phyloP scores from a whole-genome alignment of 257 asterid species.

The Lithospermum erythrorhizon region DNA sequence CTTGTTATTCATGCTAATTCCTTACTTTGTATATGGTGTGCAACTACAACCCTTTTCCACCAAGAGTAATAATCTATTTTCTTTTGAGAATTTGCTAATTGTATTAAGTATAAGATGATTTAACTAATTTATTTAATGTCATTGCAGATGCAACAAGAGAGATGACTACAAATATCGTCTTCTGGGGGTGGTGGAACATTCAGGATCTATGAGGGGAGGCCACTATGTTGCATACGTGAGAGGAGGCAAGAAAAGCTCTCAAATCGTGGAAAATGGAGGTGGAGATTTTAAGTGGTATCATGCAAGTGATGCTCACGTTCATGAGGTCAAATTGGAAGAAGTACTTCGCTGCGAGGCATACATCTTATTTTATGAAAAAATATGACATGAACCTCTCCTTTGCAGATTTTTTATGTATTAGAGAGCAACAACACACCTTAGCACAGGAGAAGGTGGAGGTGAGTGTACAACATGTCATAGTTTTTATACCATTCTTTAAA shows the following conservation, averaged over 20 bases:
- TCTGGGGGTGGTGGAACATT: conserved; percentile 80
- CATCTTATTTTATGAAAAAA: conserved; percentile 66
- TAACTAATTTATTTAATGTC: background rate
- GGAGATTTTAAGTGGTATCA: conserved; percentile 52
- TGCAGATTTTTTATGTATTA: conserved; percentile 19
- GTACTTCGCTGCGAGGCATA: conserved; percentile 68
- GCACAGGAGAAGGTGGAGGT: conserved; percentile 16
- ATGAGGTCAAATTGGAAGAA: conserved; percentile 49
- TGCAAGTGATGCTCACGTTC: conserved; percentile 66
- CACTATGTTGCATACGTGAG: conserved; percentile 77
- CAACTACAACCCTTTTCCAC: background rate
- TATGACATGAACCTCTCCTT: conserved; percentile 25
- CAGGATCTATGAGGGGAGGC: conserved; percentile 81
- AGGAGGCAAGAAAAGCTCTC: conserved; percentile 25
- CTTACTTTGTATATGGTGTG: background rate
- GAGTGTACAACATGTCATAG: conserved; percentile 13
- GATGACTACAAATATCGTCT: conserved; percentile 33
- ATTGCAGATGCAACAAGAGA: conserved; percentile 33
- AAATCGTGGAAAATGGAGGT: background rate
- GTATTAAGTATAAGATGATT: too few relatives aligned
- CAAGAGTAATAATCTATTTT: background rate
- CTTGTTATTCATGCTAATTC: background rate
- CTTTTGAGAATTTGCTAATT: background rate
- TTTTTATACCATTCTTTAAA: conserved; percentile 31
- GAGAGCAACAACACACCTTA: conserved; percentile 2